Conservation (phyloP, 257 asterid genomes). For the Voacanga thouarsii region DNA sequence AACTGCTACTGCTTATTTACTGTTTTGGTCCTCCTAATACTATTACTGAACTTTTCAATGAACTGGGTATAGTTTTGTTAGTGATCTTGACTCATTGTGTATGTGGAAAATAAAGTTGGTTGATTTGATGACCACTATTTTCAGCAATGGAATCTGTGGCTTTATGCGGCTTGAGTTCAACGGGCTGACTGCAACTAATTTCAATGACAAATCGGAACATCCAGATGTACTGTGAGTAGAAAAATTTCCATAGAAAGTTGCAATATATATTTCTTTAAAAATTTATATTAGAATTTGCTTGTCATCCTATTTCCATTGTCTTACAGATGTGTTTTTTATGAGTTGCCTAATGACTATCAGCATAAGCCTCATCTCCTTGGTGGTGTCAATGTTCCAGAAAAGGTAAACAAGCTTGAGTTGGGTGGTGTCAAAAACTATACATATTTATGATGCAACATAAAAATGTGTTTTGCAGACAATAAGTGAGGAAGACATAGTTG, state of each 20-base stretch:
- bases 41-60: not conserved
- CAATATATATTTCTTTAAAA: too few species aligned
- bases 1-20: not conserved
- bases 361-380: constrained; percentile 2
- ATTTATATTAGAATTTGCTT: not conserved
- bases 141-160: constrained; percentile 15
- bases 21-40: not conserved
- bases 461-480: too few species aligned
- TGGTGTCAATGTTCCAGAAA: constrained; percentile 15
- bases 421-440: too few species aligned
- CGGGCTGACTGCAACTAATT: not conserved
- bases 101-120: not conserved
- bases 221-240: constrained; percentile 13
- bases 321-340: constrained; percentile 9
- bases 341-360: not conserved
- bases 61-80: too few species aligned
- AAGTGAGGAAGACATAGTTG: too few species aligned
- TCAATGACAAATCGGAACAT: not conserved
- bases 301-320: not conserved
- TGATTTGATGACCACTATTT: not conserved
- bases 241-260: not conserved
- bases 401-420: not conserved
- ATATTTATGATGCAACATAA: too few species aligned
- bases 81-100: not conserved
- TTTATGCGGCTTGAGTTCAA: not conserved